Conservation (phyloP, 768 basidiomycete genomes). For the Daedaleopsis sinensis region DNA sequence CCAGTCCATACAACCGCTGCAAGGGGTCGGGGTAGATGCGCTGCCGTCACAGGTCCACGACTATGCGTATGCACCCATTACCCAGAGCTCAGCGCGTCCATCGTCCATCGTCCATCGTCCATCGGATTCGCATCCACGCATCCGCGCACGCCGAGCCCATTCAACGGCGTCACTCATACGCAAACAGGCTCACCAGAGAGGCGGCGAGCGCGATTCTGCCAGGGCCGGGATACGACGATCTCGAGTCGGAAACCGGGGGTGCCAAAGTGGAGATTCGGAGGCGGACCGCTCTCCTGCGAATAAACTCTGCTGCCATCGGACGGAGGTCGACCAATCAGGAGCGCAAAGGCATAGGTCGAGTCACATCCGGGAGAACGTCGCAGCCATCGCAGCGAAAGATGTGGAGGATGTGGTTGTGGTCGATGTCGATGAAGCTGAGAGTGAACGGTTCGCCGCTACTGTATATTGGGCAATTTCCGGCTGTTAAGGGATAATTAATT, state of each 20-base stretch:
- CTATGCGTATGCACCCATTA: no score
- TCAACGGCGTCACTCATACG: neutral
- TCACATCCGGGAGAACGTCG: neutral
- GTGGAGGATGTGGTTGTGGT: neutral
- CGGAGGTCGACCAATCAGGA: neutral
- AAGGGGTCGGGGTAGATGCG: neutral
- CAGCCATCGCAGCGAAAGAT: neutral
- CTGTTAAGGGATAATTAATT: neutral
- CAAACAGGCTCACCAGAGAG: neutral
- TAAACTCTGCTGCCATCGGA: neutral
- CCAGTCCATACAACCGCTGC: neutral
- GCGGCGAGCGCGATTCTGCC: neutral
- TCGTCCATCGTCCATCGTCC: no score
- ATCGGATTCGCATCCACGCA: neutral
- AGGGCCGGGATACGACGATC: no score
- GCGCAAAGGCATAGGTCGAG: neutral
- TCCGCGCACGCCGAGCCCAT: neutral
- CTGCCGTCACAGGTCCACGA: neutral
- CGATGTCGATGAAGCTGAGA: neutral
- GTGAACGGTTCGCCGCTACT: neutral
- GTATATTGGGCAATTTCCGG: neutral
- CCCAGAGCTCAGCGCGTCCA: no score
- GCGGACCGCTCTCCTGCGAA: neutral
- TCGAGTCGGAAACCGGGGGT: neutral
- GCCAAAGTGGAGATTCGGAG: neutral